These are phyloP conservation scores for Fusarium odoratissimum DNA, from an alignment of 2,329 filamentous ascomycete species.

Conservation along the genomic window DNA sequence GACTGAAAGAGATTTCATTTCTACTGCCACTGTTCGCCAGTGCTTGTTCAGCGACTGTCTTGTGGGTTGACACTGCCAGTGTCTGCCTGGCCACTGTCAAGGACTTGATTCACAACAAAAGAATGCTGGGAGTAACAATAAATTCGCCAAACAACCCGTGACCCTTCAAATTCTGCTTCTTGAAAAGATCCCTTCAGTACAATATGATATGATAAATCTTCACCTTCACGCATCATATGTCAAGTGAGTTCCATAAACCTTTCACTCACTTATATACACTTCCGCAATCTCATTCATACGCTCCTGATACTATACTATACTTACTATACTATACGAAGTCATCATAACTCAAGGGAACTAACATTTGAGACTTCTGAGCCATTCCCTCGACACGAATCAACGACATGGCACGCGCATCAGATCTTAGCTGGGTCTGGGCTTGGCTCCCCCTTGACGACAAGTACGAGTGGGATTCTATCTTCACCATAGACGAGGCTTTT, in stretches of 20 bases:
- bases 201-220: not conserved
- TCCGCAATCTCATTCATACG: not conserved
- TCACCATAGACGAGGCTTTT: constrained; percentile 14
- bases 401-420: not conserved
- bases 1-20: not conserved
- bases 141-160: not conserved
- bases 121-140: not conserved
- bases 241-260: constrained; percentile 3
- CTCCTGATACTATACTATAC: not conserved
- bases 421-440: not conserved
- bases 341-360: not conserved
- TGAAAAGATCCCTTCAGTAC: not conserved
- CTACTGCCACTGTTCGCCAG: not conserved
- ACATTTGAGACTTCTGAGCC: not conserved
- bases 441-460: constrained; percentile 16
- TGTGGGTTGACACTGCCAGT: not conserved
- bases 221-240: not conserved
- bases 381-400: not conserved
- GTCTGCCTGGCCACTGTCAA: not conserved
- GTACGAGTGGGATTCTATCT: constrained; percentile 21
- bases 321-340: not conserved
- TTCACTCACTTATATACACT: not conserved
- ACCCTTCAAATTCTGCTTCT: not conserved
- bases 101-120: constrained; percentile 10
- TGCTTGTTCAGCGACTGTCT: not conserved